Evolutionary conservation across 2,329 filamentous ascomycete species (phyloP).

Genomic region (Coniochaeta hoffmannii): DNA sequence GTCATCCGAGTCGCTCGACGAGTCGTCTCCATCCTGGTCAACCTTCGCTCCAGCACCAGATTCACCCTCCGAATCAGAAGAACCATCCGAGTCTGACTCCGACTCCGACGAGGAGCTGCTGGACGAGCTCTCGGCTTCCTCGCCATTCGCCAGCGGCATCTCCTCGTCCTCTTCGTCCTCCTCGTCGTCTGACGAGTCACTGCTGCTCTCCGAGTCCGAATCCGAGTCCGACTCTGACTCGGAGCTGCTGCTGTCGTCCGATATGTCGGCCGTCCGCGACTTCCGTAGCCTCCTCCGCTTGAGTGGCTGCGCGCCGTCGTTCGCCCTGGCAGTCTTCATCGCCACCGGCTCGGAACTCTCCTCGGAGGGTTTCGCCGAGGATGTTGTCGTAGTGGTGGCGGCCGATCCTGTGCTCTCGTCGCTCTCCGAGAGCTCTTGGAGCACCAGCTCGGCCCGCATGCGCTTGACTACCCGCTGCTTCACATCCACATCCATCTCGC

Average conservation of each 20-base stretch:
- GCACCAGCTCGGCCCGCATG: constrained; percentile 53
- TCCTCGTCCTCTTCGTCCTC: constrained; percentile 18
- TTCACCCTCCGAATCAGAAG: constrained; percentile 4
- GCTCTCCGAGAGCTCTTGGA: constrained; percentile 46
- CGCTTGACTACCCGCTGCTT: constrained; percentile 51
- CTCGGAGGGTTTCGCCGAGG: constrained; percentile 15
- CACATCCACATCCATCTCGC: constrained; percentile 43
- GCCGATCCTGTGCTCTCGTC: constrained; percentile 27
- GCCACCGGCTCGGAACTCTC: constrained; percentile 13
- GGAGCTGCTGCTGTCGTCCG: constrained; percentile 28
- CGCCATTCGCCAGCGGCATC: constrained; percentile 9
- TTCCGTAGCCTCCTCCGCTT: constrained; percentile 46
- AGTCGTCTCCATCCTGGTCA: background rate
- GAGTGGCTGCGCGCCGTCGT: constrained; percentile 35
- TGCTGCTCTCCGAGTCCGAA: constrained; percentile 9
- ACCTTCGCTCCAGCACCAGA: background rate
- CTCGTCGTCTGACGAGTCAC: constrained; percentile 10
- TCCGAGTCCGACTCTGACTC: constrained; percentile 27
- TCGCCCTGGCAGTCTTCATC: constrained; percentile 31
- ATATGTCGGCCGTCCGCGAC: constrained; percentile 36
- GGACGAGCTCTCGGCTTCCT: constrained; percentile 11
- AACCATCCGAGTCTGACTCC: constrained; percentile 12
- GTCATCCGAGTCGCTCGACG: background rate
- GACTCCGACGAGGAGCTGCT: constrained; percentile 19
- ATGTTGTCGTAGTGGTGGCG: constrained; percentile 17